A percentile compares a stretch with the other conserved stretches of the same genome.
These are phyloP conservation scores for Piper betle DNA, from an alignment of 164 flowering plant genomes.

Conservation along the genomic window DNA sequence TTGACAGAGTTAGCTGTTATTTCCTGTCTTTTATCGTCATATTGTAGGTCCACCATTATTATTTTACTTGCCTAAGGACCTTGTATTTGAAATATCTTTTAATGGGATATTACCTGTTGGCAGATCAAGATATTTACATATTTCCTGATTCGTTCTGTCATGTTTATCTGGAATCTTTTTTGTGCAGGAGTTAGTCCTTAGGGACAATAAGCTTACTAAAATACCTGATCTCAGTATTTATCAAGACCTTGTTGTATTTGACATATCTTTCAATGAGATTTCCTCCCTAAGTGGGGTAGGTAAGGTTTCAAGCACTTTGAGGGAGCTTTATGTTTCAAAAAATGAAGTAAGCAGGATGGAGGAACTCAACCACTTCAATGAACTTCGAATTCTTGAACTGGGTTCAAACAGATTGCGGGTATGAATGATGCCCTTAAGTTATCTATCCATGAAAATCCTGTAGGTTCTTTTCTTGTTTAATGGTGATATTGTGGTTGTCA, in stretches of 20 bases:
- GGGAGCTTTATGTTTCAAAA: constrained; percentile 92
- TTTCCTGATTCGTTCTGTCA: not conserved
- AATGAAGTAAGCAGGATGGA: constrained; percentile 87
- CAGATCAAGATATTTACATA: not conserved
- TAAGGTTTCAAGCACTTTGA: constrained; percentile 55
- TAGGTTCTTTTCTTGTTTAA: too few relatives aligned
- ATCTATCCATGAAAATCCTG: not conserved
- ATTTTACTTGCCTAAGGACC: too few relatives aligned
- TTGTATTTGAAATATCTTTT: too few relatives aligned
- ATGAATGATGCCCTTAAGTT: not conserved
- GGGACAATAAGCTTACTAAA: constrained; percentile 74
- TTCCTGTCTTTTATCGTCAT: too few relatives aligned
- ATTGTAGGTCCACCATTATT: too few relatives aligned
- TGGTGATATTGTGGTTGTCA: not conserved
- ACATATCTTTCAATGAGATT: constrained; percentile 94
- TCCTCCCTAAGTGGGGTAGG: constrained; percentile 54
- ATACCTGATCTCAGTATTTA: constrained; percentile 84
- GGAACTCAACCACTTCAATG: constrained; percentile 75
- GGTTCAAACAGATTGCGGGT: constrained; percentile 96
- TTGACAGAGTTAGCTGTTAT: too few relatives aligned
- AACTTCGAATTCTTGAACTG: constrained; percentile 81
- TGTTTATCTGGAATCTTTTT: not conserved
- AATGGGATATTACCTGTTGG: too few relatives aligned
- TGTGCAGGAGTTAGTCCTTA: constrained; percentile 75
- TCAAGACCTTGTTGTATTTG: constrained; percentile 67